Percentiles rank a stretch among this genome's conserved stretches.
These are phyloP conservation scores for Trichoderma cornu-damae DNA, from an alignment of 2,329 filamentous ascomycete genomes.

Conservation along the genomic window DNA sequence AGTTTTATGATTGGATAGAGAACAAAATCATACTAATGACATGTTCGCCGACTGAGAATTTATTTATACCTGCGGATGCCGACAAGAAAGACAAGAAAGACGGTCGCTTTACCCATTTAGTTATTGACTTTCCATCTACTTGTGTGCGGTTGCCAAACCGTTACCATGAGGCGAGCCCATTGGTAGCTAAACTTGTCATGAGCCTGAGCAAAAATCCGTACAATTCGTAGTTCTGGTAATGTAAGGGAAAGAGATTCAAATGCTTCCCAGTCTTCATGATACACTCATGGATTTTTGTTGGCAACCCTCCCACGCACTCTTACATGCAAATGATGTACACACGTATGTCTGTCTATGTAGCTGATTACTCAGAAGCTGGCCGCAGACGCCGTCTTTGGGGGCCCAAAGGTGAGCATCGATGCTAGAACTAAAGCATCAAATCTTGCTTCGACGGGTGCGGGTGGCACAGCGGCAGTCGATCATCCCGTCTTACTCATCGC, in stretches of 20 bases:
- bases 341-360: too few relatives aligned
- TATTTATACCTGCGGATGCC: not conserved
- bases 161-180: not conserved
- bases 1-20: not conserved
- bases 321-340: too few relatives aligned
- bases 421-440: not conserved
- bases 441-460: not conserved
- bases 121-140: not conserved
- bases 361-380: too few relatives aligned
- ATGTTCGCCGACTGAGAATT: not conserved
- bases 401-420: too few relatives aligned
- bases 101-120: slow-evolving; percentile 1
- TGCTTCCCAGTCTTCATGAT: too few relatives aligned
- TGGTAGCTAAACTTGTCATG: not conserved
- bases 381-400: too few relatives aligned
- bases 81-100: not conserved
- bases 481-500: too few relatives aligned
- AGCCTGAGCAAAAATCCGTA: not conserved
- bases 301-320: too few relatives aligned
- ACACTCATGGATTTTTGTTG: too few relatives aligned
- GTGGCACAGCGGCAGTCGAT: too few relatives aligned
- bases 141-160: not conserved
- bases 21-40: not conserved
- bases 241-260: too few relatives aligned
- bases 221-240: too few relatives aligned